Percentiles rank a stretch among this genome's conserved stretches.
Conservation (phyloP, 2,329 filamentous ascomycete species). For the Lomentospora prolificans region DNA sequence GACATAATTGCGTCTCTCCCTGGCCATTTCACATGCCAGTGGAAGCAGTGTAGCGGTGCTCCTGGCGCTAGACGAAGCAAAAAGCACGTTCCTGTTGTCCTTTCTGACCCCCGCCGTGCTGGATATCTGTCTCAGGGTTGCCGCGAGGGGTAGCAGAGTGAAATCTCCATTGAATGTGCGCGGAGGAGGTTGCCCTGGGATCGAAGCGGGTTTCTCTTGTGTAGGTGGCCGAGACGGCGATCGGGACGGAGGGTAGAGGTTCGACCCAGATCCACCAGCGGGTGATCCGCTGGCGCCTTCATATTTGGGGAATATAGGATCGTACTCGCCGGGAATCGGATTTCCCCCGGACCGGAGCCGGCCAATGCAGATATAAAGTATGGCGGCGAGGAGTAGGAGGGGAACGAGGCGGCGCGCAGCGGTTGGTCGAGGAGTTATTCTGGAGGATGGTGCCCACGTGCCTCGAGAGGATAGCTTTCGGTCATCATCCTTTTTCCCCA, state of each 20-base stretch:
- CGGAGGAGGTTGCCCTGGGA: not conserved
- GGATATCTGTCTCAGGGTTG: slow-evolving; percentile 50
- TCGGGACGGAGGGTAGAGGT: not conserved
- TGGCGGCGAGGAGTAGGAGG: slow-evolving; percentile 38
- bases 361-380: slow-evolving; percentile 26
- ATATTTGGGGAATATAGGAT: slow-evolving; percentile 15
- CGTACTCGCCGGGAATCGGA: slow-evolving; percentile 32
- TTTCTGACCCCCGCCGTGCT: slow-evolving; percentile 34
- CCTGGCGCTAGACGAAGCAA: slow-evolving; percentile 64
- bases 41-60: slow-evolving; percentile 67
- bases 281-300: not conserved
- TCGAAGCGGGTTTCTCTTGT: not conserved
- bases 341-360: slow-evolving; percentile 59
- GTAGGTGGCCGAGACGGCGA: not conserved
- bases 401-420: slow-evolving; percentile 39
- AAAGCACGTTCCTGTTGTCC: slow-evolving; percentile 64
- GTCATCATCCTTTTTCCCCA: slow-evolving; percentile 53
- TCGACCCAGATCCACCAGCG: slow-evolving; percentile 10
- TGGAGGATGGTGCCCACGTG: slow-evolving; percentile 18
- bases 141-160: slow-evolving; percentile 54
- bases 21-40: slow-evolving; percentile 78
- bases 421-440: slow-evolving; percentile 23
- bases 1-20: slow-evolving; percentile 58
- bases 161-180: slow-evolving; percentile 48
- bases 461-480: slow-evolving; percentile 20